These are phyloP conservation scores for Phyllosticta citriasiana DNA, from an alignment of 2,329 filamentous ascomycete species.

Conservation along the genomic window DNA sequence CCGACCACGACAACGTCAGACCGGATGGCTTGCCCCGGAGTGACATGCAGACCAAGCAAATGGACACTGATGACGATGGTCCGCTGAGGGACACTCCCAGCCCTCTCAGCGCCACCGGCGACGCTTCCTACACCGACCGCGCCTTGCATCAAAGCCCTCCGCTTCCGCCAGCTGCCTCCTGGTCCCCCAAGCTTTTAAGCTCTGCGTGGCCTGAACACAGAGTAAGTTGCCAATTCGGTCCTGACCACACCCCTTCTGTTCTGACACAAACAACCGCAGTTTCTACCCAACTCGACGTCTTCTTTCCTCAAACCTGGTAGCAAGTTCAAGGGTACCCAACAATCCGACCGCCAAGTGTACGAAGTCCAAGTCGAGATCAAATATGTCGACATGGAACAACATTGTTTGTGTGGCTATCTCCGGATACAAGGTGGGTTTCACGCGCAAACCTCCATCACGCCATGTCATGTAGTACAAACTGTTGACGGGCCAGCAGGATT, in stretches of 20 bases:
- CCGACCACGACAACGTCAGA: constrained; percentile 16
- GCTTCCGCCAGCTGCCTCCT: constrained; percentile 19
- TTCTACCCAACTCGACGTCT: constrained; percentile 69
- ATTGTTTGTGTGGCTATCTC: constrained; percentile 88
- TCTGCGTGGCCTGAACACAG: constrained; percentile 26
- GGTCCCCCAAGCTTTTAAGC: constrained; percentile 16
- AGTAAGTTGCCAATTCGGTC: constrained; percentile 15
- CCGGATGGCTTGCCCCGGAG: constrained; percentile 13
- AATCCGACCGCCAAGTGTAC: constrained; percentile 86
- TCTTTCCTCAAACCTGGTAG: constrained; percentile 81
- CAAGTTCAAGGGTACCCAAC: constrained; percentile 80
- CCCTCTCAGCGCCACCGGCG: constrained; percentile 27
- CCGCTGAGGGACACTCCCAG: constrained; percentile 28
- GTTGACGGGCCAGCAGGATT: constrained; percentile 50
- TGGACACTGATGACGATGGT: constrained; percentile 23
- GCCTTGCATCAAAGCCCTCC: constrained; percentile 22
- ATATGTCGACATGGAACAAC: constrained; percentile 88
- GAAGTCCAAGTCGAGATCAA: constrained; percentile 96
- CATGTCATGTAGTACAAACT: neutral
- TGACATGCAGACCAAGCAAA: constrained; percentile 21
- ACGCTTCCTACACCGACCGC: constrained; percentile 23
- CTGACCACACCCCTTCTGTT: constrained; percentile 12
- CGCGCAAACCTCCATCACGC: neutral
- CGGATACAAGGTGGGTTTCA: constrained; percentile 73
- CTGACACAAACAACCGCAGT: constrained; percentile 36